Conservation (phyloP, 2,329 filamentous ascomycete species). For the Cercospora nicotianae region DNA sequence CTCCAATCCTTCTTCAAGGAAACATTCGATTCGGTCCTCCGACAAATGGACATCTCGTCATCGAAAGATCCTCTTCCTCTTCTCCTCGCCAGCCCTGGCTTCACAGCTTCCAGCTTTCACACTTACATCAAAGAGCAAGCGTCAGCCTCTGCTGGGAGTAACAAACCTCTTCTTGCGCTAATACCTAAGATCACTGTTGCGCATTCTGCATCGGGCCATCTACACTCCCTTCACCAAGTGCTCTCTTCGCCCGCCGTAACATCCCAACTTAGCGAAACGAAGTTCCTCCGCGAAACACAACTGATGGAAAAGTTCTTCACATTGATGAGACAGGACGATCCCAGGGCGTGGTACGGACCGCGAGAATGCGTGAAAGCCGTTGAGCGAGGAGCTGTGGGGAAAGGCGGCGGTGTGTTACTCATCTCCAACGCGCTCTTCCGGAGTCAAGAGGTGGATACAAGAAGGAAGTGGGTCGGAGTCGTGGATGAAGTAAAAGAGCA, state of each 20-base stretch:
- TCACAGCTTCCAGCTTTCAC: constrained; percentile 77
- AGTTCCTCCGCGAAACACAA: constrained; percentile 79
- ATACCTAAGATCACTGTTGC: constrained; percentile 69
- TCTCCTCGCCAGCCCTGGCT: constrained; percentile 85
- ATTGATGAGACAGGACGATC: constrained; percentile 78
- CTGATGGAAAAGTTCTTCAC: constrained; percentile 83
- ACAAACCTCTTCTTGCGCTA: constrained; percentile 67
- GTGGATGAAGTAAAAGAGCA: constrained; percentile 83
- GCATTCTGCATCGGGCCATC: constrained; percentile 79
- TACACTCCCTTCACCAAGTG: constrained; percentile 85
- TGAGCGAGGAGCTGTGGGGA: constrained; percentile 81
- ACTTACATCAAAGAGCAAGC: constrained; percentile 66
- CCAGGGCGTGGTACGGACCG: constrained; percentile 86
- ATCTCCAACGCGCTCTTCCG: constrained; percentile 88
- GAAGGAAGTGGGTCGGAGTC: constrained; percentile 78
- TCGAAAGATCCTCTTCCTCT: constrained; percentile 63
- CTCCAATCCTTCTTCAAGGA: constrained; percentile 70
- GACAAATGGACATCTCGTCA: constrained; percentile 69
- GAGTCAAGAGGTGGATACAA: constrained; percentile 71
- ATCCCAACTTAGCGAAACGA: constrained; percentile 77
- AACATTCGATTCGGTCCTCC: constrained; percentile 70
- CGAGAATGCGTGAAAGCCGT: constrained; percentile 80
- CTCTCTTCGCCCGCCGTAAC: constrained; percentile 78
- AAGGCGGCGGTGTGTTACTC: constrained; percentile 79
- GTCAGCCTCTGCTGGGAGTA: constrained; percentile 58